These are phyloP conservation scores for Vachellia pachyceras DNA, from an alignment of 306 rosid species.

Conservation along the genomic window DNA sequence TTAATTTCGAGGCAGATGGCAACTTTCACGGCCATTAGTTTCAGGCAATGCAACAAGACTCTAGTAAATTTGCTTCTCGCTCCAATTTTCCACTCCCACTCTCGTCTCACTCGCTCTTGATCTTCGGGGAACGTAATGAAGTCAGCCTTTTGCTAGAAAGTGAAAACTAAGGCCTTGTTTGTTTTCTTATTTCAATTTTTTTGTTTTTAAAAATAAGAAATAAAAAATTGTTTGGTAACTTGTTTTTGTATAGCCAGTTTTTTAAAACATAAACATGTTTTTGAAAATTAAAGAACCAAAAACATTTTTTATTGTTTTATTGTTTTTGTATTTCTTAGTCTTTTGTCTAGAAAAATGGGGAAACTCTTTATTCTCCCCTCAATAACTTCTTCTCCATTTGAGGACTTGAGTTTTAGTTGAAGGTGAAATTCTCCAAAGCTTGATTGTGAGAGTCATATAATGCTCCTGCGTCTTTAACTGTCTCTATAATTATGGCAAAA, in stretches of 20 bases:
- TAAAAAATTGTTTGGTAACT: too few species aligned
- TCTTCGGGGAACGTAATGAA: not conserved
- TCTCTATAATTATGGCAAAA: conserved; percentile 2
- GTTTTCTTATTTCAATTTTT: too few species aligned
- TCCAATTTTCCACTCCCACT: not conserved
- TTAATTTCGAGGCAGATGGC: not conserved
- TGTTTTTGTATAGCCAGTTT: too few species aligned
- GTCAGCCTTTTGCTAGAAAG: not conserved
- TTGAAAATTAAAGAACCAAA: too few species aligned
- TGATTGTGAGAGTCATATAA: conserved; percentile 37
- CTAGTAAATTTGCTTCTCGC: not conserved
- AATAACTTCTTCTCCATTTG: too few species aligned
- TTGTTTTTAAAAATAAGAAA: too few species aligned
- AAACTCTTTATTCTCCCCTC: not conserved
- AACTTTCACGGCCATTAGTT: not conserved
- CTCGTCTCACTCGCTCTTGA: not conserved
- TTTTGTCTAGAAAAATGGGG: too few species aligned
- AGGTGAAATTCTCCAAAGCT: conserved; percentile 5
- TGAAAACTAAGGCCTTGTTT: not conserved
- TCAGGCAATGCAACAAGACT: not conserved
- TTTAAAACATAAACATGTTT: too few species aligned
- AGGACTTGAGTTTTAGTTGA: not conserved
- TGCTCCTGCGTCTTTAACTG: not conserved
- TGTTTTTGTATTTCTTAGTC: too few species aligned
- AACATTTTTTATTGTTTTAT: too few species aligned